Base-by-base conservation (phyloP, 345 rosid genomes). In the Boechera stricta region DNA sequence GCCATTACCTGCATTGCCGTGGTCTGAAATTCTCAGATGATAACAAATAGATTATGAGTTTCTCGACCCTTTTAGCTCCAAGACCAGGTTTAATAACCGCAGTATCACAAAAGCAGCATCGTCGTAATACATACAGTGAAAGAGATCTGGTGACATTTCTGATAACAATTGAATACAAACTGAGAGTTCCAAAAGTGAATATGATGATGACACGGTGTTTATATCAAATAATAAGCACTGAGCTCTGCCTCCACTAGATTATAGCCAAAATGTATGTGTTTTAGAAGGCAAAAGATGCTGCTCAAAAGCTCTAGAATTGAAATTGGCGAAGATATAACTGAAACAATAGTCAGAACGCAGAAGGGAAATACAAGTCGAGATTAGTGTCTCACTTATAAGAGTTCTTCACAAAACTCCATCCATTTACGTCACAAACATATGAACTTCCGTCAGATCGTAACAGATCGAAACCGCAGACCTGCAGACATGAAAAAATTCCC, bases 401-500 rank as follows among this genome's bases (percentile, higher is more conserved):
- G 84, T 96, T 96, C 87, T 96, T 96, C 82, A 96, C 99, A 79
- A 93, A 96, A 86, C 99, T 96, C 99, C 99, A 96, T 64, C 99
- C 99, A 84, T 96, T 96, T 70, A 96, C 99, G 79, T 96, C 99
- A 77, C 98, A 96, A 57, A 93, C 98, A 75, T 93, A 96, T 28
- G 98, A 96, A 29, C 95, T 87, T 42, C 99, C 99, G 75, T 91
- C 99, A 47, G 93, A 88, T 61, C 99, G 95, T 85, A 96, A 77
- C 18, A 96, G 98, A 89, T 96, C 99, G 82, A 96, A 96, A 38
- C 99, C 99, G 76, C 99, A 96, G 58, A 95, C 99, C 99, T 95
- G 85, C 67, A 83, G 83, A 64, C 44, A 49, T 24, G 45, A 49
- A 21, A 21, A 21, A 73, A 36, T 6, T 60, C 16, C 1, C 8